A percentile compares a stretch with the other conserved stretches of the same genome.
Conservation (phyloP, 2,329 filamentous ascomycete genomes). For the Fusarium sp. region DNA sequence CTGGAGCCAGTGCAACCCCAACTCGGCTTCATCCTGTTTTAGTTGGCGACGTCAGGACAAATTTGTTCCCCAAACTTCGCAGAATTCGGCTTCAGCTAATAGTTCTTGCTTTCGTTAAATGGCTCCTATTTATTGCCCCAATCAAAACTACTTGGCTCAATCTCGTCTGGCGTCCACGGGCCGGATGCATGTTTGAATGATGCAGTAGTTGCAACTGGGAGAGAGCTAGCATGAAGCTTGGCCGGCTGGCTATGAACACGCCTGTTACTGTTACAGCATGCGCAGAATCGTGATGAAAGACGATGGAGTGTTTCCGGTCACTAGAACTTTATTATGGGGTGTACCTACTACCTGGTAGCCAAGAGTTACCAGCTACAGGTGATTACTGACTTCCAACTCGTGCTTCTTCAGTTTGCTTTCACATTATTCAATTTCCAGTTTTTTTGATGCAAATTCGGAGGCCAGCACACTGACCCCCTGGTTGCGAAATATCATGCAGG, state of each 20-base stretch:
- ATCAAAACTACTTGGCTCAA: conserved; percentile 3
- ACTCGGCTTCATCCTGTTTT: conserved; percentile 1
- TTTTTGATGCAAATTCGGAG: conserved; percentile 12
- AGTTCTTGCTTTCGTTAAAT: background rate
- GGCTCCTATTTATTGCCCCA: conserved; percentile 10
- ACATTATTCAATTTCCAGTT: conserved; percentile 19
- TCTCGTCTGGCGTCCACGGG: conserved; percentile 1
- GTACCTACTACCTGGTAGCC: conserved; percentile 8
- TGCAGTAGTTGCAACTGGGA: background rate
- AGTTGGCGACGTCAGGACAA: conserved; percentile 24
- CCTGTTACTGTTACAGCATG: conserved; percentile 20
- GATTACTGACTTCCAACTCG: conserved; percentile 19
- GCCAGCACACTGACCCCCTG: conserved; percentile 23
- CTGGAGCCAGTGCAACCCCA: background rate
- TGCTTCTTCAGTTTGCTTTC: conserved; percentile 3
- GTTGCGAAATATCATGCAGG: conserved; percentile 32
- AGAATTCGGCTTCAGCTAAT: conserved; percentile 24
- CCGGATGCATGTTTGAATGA: conserved; percentile 11
- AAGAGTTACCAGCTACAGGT: conserved; percentile 2
- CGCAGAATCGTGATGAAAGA: conserved; percentile 33
- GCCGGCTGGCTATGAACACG: conserved; percentile 15
- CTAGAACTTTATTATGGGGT: background rate
- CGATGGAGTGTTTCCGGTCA: conserved; percentile 23
- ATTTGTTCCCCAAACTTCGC: conserved; percentile 18
- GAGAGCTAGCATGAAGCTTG: background rate